Conservation (phyloP, 257 asterid genomes). For the Solanum phureja region DNA sequence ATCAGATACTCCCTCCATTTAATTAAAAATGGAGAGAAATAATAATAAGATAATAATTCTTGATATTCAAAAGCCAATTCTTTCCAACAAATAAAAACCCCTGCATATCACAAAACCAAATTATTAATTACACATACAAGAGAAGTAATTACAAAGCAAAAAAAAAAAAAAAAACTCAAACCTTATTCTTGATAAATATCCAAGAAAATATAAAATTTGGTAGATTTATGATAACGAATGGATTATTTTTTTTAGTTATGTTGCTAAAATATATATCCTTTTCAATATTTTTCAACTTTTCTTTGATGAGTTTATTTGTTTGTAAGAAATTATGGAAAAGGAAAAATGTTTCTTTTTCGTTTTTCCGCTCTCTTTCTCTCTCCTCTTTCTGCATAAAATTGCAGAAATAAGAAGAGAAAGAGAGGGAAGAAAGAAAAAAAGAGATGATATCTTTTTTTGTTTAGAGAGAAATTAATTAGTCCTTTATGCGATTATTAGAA, state of each 20-base stretch:
- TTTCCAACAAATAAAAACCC: not conserved
- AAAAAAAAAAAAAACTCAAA: not conserved
- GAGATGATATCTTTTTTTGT: not conserved
- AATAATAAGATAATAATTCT: not conserved
- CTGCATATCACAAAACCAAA: not conserved
- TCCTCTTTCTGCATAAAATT: not conserved
- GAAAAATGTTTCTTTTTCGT: not conserved
- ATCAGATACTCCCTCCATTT: constrained; percentile 26
- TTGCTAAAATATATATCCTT: not conserved
- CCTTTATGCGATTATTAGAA: not conserved
- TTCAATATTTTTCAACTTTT: not conserved
- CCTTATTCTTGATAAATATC: not conserved
- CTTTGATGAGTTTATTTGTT: not conserved
- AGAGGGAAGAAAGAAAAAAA: not conserved
- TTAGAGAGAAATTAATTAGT: not conserved
- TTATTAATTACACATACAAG: not conserved
- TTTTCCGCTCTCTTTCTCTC: constrained; percentile 1
- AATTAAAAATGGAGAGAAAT: constrained; percentile 5
- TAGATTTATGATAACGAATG: not conserved
- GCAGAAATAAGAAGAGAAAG: not conserved
- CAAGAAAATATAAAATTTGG: not conserved
- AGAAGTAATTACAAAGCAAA: not conserved
- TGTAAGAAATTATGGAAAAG: not conserved
- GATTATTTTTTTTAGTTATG: not conserved
- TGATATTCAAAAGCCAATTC: not conserved